Evolutionary conservation across 2,329 filamentous ascomycete genomes (phyloP).

Genomic region (Cylindrodendrum hubeiense): DNA sequence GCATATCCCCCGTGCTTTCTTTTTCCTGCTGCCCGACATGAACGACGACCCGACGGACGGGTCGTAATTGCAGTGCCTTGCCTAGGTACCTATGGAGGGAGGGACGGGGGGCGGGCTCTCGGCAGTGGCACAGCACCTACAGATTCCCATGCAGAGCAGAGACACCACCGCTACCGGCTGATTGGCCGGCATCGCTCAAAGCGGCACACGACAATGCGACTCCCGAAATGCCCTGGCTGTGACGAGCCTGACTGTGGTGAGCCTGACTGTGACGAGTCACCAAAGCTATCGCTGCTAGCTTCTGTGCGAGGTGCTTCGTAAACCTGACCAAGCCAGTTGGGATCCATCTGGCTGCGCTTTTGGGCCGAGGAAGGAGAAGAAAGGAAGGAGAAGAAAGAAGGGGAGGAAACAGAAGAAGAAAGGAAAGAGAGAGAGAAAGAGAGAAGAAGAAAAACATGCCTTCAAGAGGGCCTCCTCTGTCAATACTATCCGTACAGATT

Average conservation of each 20-base stretch:
- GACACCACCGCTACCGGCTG: not conserved
- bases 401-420: too few relatives aligned
- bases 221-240: not conserved
- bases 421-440: too few relatives aligned
- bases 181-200: constrained; percentile 8
- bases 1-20: not conserved
- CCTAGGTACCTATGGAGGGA: not conserved
- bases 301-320: not conserved
- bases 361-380: too few relatives aligned
- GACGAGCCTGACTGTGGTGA: too few relatives aligned
- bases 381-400: too few relatives aligned
- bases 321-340: not conserved
- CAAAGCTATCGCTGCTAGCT: not conserved
- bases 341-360: not conserved
- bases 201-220: not conserved
- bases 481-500: too few relatives aligned
- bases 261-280: too few relatives aligned
- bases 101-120: not conserved
- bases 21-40: constrained; percentile 20
- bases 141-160: not conserved
- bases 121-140: not conserved
- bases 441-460: not conserved
- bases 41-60: constrained; percentile 8
- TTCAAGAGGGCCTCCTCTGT: too few relatives aligned
- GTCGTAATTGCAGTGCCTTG: not conserved